Conservation (phyloP, 352 stramenopile species). For the Aphanomyces stellatus region DNA sequence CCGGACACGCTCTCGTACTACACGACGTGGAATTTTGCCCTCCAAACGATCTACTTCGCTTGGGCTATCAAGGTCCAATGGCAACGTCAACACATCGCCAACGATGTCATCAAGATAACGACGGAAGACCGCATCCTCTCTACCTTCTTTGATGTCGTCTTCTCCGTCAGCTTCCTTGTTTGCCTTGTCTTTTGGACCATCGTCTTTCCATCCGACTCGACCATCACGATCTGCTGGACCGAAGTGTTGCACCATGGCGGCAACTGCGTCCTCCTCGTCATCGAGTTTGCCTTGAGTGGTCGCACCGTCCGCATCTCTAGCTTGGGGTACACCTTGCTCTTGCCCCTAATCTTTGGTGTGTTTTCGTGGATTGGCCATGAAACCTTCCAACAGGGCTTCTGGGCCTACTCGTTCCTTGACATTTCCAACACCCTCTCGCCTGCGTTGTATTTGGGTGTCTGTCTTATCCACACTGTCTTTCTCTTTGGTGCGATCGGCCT, state of each 20-base stretch:
- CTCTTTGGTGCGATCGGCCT: neutral
- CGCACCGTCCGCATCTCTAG: neutral
- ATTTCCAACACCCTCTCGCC: neutral
- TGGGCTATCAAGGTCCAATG: constrained; percentile 5
- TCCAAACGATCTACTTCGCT: neutral
- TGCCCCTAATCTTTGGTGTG: neutral
- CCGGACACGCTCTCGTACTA: neutral
- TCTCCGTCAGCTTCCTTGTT: neutral
- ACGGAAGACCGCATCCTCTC: neutral
- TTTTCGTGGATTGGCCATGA: neutral
- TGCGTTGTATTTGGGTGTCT: neutral
- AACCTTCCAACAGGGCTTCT: constrained; percentile 1
- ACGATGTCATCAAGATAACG: neutral
- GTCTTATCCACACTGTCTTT: neutral
- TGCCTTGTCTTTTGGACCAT: neutral
- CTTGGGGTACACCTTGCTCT: neutral
- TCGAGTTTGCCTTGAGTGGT: neutral
- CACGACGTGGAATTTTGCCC: constrained; percentile 1
- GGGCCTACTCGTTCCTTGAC: constrained; percentile 8
- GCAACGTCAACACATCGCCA: neutral
- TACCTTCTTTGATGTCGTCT: neutral
- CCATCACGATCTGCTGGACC: neutral
- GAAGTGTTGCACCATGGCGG: neutral
- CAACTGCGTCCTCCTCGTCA: neutral
- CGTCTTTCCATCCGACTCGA: neutral